These are phyloP conservation scores for Gonapodya sp. DNA, from an alignment of 192 early-diverging fungal species.

Conservation along the genomic window DNA sequence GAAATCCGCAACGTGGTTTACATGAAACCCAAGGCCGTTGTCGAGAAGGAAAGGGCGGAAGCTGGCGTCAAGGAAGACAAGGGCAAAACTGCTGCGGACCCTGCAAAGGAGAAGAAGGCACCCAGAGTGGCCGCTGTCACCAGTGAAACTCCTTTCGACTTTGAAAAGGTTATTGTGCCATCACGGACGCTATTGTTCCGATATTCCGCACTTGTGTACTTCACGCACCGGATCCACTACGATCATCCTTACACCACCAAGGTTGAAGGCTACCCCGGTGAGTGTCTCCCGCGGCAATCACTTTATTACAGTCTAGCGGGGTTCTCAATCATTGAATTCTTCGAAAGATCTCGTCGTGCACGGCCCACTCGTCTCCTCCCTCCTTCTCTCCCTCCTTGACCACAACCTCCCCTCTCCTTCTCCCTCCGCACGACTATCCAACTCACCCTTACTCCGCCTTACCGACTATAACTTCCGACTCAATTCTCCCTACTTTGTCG, in stretches of 20 bases:
- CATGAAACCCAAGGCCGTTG: background rate
- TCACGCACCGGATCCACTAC: constrained; percentile 3
- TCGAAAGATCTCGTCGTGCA: constrained; percentile 6
- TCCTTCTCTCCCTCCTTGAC: background rate
- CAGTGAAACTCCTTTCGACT: background rate
- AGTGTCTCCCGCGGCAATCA: too few species aligned
- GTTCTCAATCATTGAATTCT: background rate
- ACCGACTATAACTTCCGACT: background rate
- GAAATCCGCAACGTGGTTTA: constrained; percentile 5
- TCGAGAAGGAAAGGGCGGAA: background rate
- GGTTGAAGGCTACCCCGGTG: background rate
- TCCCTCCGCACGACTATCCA: background rate
- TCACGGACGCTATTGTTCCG: background rate
- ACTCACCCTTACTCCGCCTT: background rate
- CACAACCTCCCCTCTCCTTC: background rate
- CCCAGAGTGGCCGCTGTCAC: background rate
- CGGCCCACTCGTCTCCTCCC: background rate
- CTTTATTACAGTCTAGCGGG: background rate
- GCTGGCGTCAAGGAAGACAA: background rate
- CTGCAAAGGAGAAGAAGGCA: background rate
- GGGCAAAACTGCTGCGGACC: background rate
- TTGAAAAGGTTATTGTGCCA: background rate
- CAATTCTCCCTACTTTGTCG: constrained; percentile 10
- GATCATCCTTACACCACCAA: constrained; percentile 5
- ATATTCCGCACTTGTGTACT: constrained; percentile 1